Conservation (phyloP, 2,329 filamentous ascomycete genomes). For the Talaromyces pinophilus region DNA sequence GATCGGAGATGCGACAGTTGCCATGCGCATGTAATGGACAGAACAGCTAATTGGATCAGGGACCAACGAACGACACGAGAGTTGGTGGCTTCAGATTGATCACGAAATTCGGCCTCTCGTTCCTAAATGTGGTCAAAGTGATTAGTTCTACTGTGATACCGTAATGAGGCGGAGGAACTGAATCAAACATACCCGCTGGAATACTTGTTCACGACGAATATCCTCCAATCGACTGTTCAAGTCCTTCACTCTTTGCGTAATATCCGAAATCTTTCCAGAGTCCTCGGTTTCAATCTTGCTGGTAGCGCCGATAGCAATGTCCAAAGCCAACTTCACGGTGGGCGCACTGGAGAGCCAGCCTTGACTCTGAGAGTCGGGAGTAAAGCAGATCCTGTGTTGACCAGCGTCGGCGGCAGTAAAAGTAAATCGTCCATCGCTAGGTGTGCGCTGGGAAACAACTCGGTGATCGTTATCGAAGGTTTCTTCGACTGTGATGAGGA, state of each 20-base stretch:
- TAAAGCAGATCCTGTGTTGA: constrained; percentile 94
- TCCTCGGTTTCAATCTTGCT: constrained; percentile 91
- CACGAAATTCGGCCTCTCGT: constrained; percentile 95
- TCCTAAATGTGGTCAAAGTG: constrained; percentile 61
- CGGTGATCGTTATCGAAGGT: constrained; percentile 97
- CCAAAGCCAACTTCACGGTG: constrained; percentile 78
- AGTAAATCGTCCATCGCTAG: constrained; percentile 79
- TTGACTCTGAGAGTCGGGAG: constrained; percentile 69
- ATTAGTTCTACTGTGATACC: not conserved
- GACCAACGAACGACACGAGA: constrained; percentile 91
- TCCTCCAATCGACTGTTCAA: constrained; percentile 84
- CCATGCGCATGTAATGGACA: constrained; percentile 91
- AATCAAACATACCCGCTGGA: constrained; percentile 70
- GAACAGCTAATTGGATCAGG: constrained; percentile 79
- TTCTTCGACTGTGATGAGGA: constrained; percentile 94
- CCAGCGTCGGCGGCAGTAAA: constrained; percentile 94
- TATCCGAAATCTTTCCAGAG: constrained; percentile 88
- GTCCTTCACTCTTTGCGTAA: constrained; percentile 84
- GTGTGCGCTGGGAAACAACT: constrained; percentile 82
- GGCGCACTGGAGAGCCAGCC: constrained; percentile 71
- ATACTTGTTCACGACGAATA: constrained; percentile 91
- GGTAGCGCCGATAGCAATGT: constrained; percentile 92
- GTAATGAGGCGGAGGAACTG: not conserved
- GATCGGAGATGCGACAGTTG: constrained; percentile 91
- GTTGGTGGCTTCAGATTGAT: constrained; percentile 94